Percentiles rank a stretch among this genome's conserved stretches.
Conservation (phyloP, 129 eudicot genomes). For the Artemisia tridentata region DNA sequence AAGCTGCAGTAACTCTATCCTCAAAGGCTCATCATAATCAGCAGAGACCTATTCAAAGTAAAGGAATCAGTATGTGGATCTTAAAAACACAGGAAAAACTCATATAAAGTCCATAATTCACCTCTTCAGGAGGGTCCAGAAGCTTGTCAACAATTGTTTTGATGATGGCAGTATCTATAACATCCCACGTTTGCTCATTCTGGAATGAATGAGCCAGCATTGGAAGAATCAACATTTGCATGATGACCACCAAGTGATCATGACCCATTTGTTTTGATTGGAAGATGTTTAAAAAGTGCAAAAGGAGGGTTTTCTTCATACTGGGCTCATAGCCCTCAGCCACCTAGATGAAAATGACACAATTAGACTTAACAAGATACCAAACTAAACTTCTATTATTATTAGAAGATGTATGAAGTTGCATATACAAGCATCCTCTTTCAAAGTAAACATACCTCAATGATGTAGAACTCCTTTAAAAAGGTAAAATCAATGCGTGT, state of each 20-base stretch:
- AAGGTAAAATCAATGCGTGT: conserved; percentile 92
- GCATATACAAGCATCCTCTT: conserved; percentile 15
- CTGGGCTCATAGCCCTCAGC: conserved; percentile 88
- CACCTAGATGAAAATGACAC: conserved; percentile 45
- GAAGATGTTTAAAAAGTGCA: conserved; percentile 81
- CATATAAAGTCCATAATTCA: conserved; percentile 19
- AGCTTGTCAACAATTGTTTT: conserved; percentile 92
- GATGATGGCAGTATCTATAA: conserved; percentile 76
- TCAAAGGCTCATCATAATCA: conserved; percentile 96
- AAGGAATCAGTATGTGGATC: conserved; percentile 3
- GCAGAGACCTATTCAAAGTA: conserved; percentile 67
- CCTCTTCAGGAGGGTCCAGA: conserved; percentile 99
- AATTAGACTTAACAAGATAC: conserved; percentile 1
- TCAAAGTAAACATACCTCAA: conserved; percentile 62
- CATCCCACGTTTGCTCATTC: conserved; percentile 96
- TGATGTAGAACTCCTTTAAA: conserved; percentile 88
- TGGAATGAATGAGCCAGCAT: conserved; percentile 97
- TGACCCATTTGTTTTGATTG: conserved; percentile 84
- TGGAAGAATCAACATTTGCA: conserved; percentile 99
- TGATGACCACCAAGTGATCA: conserved; percentile 90
- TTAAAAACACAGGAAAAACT: conserved; percentile 1
- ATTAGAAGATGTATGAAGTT: conserved; percentile 8
- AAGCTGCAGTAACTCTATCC: conserved; percentile 96
- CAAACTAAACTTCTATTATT: not conserved
- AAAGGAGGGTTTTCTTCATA: conserved; percentile 81